A percentile compares a stretch with the other conserved stretches of the same genome.
Conservation (phyloP, 768 basidiomycete genomes). For the Leccinum fibrillosum region DNA sequence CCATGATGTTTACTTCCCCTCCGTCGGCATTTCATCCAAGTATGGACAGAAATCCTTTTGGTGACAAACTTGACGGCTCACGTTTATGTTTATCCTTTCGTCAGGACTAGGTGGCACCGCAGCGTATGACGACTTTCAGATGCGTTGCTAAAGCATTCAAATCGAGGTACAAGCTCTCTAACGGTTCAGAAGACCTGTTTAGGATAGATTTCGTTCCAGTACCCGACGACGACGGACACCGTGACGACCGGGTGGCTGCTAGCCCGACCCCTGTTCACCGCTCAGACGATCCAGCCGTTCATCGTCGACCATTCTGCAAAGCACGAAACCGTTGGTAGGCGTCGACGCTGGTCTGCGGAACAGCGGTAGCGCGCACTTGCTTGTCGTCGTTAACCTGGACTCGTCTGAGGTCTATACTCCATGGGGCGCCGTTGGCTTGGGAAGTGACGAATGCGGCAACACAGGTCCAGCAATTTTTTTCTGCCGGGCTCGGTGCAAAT, state of each 20-base stretch:
- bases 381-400: slow-evolving; percentile 19
- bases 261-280: slow-evolving; percentile 2
- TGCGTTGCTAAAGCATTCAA: not conserved
- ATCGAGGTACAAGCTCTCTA: slow-evolving; percentile 12
- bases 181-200: slow-evolving; percentile 20
- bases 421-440: slow-evolving; percentile 20
- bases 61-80: too few species aligned
- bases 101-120: not conserved
- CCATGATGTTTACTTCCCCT: too few species aligned
- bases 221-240: slow-evolving; percentile 21
- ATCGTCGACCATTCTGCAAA: slow-evolving; percentile 10
- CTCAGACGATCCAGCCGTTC: slow-evolving; percentile 18
- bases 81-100: too few species aligned
- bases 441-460: slow-evolving; percentile 12
- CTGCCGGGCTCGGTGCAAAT: slow-evolving; percentile 13
- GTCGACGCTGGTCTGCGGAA: slow-evolving; percentile 25
- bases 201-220: slow-evolving; percentile 30
- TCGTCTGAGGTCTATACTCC: slow-evolving; percentile 1
- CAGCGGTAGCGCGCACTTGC: slow-evolving; percentile 20
- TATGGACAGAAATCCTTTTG: too few species aligned
- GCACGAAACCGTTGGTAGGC: slow-evolving; percentile 4
- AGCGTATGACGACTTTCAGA: not conserved
- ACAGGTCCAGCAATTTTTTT: slow-evolving; percentile 18
- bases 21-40: too few species aligned
- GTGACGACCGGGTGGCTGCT: slow-evolving; percentile 16